Conservation (phyloP, 257 asterid species). For the Rehmannia glutinosa region DNA sequence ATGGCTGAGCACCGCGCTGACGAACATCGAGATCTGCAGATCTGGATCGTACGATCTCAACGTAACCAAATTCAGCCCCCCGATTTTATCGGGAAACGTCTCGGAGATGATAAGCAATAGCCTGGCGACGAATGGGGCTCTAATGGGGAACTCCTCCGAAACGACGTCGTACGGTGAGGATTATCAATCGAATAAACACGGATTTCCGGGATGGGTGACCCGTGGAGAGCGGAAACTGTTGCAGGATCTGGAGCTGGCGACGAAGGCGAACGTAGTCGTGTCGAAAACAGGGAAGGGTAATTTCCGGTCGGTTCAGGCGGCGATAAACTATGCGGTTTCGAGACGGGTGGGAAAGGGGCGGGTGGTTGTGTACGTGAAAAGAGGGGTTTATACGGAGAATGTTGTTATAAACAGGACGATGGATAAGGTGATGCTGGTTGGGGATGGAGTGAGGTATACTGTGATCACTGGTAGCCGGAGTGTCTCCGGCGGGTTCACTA, state of each 20-base stretch:
- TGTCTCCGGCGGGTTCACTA: constrained; percentile 55
- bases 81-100: constrained; percentile 35
- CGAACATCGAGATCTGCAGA: constrained; percentile 50
- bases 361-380: constrained; percentile 63
- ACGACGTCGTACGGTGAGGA: too few relatives aligned
- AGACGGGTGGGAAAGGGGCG: constrained; percentile 34
- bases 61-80: constrained; percentile 31
- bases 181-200: too few relatives aligned
- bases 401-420: constrained; percentile 38
- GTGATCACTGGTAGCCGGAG: constrained; percentile 68
- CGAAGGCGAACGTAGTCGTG: constrained; percentile 47
- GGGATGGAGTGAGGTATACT: constrained; percentile 67
- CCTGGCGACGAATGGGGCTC: constrained; percentile 45
- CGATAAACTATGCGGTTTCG: constrained; percentile 44
- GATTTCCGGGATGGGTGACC: constrained; percentile 49
- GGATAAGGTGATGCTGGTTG: constrained; percentile 65
- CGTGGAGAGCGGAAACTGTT: constrained; percentile 38
- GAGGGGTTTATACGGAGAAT: constrained; percentile 71
- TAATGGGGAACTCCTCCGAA: constrained; percentile 10
- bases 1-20: constrained; percentile 79
- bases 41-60: constrained; percentile 38
- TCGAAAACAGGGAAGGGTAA: constrained; percentile 62
- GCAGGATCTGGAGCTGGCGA: constrained; percentile 26
- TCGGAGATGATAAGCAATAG: constrained; percentile 61
- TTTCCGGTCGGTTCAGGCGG: constrained; percentile 64